Evolutionary conservation across 2,329 filamentous ascomycete species (phyloP).

Genomic region (Trichophyton mentagrophytes): DNA sequence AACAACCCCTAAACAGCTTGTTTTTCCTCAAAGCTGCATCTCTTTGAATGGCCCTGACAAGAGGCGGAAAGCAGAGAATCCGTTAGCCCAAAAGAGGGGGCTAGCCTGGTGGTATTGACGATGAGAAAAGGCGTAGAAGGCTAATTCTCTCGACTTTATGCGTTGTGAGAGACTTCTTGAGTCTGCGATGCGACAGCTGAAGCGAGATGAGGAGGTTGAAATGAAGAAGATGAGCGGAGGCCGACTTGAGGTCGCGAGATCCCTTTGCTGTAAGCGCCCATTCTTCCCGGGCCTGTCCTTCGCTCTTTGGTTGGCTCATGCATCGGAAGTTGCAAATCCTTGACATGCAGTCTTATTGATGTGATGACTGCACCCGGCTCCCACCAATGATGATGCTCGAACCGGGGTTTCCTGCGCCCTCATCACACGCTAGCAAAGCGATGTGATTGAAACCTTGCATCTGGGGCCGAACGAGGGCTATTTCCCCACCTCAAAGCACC

Average conservation of each 20-base stretch:
- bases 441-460: neutral
- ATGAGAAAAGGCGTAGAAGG: neutral
- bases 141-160: neutral
- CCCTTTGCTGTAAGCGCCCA: conserved; percentile 4
- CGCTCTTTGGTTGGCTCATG: neutral
- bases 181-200: neutral
- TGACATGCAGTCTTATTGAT: neutral
- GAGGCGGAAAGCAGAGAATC: neutral
- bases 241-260: neutral
- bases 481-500: neutral
- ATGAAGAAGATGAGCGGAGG: neutral
- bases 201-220: neutral
- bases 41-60: neutral
- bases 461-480: conserved; percentile 1
- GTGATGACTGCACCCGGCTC: neutral
- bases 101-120: neutral
- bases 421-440: conserved; percentile 6
- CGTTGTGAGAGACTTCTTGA: neutral
- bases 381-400: conserved; percentile 1
- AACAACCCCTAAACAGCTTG: neutral
- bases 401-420: conserved; percentile 3
- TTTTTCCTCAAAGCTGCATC: neutral
- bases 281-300: neutral
- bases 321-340: neutral
- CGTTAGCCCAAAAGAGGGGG: neutral